phyloP scores from a whole-genome alignment of 176 grass and related monocot genomes.

The Rhynchospora pubera region DNA sequence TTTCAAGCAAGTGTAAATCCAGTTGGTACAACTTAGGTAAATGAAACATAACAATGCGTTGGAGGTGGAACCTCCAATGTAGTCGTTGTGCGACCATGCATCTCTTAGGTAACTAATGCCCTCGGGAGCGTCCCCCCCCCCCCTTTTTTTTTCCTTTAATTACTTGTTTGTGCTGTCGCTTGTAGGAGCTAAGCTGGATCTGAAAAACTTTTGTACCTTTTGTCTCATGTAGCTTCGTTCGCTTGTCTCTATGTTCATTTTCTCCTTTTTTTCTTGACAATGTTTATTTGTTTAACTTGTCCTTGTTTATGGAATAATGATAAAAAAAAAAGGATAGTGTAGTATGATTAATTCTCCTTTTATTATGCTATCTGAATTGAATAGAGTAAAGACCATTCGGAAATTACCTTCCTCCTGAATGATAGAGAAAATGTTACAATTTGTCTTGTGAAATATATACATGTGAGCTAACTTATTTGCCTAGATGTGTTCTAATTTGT shows the following conservation, averaged over 20 bases:
- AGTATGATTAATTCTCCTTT: background rate
- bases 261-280: conserved; percentile 16
- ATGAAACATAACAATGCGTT: background rate
- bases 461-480: background rate
- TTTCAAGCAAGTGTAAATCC: background rate
- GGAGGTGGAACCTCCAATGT: background rate
- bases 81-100: background rate
- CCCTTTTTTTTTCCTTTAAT: background rate
- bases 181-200: conserved; percentile 21
- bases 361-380: background rate
- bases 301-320: background rate
- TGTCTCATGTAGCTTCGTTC: conserved; percentile 49
- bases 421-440: background rate
- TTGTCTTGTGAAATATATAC: background rate
- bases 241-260: conserved; percentile 23
- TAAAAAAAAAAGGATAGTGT: background rate
- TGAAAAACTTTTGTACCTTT: background rate
- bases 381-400: background rate
- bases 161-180: background rate
- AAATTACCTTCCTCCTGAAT: background rate
- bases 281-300: conserved; percentile 8
- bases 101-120: background rate
- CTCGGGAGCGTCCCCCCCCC: background rate
- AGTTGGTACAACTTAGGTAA: background rate
- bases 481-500: background rate